Conservation (phyloP, 2,329 filamentous ascomycete species). For the Diatrype stigma region DNA sequence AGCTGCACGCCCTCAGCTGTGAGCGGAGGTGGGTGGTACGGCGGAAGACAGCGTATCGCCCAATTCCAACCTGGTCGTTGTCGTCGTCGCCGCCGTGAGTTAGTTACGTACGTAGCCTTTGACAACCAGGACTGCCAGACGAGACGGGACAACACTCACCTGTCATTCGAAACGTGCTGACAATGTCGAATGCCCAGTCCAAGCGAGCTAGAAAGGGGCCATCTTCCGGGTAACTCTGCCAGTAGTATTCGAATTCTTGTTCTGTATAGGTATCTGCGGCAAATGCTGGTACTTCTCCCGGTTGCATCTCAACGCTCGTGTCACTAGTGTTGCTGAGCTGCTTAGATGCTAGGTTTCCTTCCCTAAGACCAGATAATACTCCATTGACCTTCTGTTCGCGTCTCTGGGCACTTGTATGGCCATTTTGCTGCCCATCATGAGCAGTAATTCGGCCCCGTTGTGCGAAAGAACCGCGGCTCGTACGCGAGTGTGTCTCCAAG, state of each 20-base stretch:
- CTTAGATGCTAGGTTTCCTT: slow-evolving; percentile 2
- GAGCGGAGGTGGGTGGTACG: slow-evolving; percentile 35
- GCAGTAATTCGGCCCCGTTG: too few relatives aligned
- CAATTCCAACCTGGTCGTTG: slow-evolving; percentile 52
- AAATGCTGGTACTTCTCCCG: too few relatives aligned
- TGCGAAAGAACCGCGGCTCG: too few relatives aligned
- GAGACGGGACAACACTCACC: too few relatives aligned
- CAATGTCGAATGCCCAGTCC: slow-evolving; percentile 53
- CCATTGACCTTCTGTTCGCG: slow-evolving; percentile 3
- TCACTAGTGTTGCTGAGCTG: neutral
- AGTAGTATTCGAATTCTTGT: slow-evolving; percentile 48
- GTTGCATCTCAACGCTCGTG: neutral
- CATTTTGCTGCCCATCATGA: too few relatives aligned
- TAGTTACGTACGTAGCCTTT: too few relatives aligned
- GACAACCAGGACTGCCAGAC: too few relatives aligned
- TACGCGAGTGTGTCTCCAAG: too few relatives aligned
- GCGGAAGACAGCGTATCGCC: slow-evolving; percentile 43
- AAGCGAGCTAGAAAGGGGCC: slow-evolving; percentile 46
- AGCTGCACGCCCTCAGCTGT: slow-evolving; percentile 32
- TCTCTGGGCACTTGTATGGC: neutral
- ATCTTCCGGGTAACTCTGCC: slow-evolving; percentile 54
- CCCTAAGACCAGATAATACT: neutral
- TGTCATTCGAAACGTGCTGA: slow-evolving; percentile 49
- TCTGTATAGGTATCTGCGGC: slow-evolving; percentile 3
- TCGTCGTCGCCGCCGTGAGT: slow-evolving; percentile 2